Conservation (phyloP, 345 rosid genomes). For the Moricandia arvensis region DNA sequence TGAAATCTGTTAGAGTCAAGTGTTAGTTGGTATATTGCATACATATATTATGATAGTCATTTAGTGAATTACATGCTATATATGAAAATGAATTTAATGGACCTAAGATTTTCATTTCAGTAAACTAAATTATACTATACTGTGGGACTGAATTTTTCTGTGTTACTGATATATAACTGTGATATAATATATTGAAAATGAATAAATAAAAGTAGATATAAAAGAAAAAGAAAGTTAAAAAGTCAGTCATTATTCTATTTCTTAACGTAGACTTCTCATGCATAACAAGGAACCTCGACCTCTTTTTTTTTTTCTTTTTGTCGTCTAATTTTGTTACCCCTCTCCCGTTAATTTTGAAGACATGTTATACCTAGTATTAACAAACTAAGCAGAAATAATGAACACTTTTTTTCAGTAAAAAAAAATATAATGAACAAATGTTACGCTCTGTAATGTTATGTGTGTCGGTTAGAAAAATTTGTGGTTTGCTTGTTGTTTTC, state of each 20-base stretch:
- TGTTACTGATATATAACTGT: not conserved
- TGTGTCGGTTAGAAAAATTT: not conserved
- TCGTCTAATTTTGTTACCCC: not conserved
- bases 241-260: slow-evolving; percentile 40
- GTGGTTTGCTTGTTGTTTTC: slow-evolving; percentile 26
- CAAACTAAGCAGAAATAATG: not conserved
- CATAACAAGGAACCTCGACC: slow-evolving; percentile 32
- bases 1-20: not conserved
- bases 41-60: not conserved
- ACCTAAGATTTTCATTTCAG: not conserved
- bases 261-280: slow-evolving; percentile 50
- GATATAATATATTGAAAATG: not conserved
- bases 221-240: slow-evolving; percentile 26
- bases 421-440: not conserved
- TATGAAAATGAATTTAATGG: not conserved
- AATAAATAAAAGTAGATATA: slow-evolving; percentile 1
- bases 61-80: no score
- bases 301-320: not conserved
- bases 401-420: not conserved
- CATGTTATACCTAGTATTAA: not conserved
- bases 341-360: not conserved
- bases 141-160: not conserved
- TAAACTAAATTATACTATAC: not conserved
- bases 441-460: not conserved
- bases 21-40: not conserved